Evolutionary conservation across 148 eudicot species (phyloP).

Genomic region (Silene latifolia): DNA sequence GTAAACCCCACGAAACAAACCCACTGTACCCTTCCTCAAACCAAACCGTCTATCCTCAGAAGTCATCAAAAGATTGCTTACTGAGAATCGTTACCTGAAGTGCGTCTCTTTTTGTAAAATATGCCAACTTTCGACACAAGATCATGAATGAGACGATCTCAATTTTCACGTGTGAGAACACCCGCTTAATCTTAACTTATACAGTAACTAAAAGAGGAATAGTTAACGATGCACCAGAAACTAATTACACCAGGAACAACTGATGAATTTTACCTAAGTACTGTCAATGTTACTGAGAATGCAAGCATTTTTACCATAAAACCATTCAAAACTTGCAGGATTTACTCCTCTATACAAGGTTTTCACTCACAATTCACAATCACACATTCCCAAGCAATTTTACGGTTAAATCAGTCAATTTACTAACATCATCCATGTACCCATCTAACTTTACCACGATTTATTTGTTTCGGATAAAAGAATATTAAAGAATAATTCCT

Average conservation of each 20-base stretch:
- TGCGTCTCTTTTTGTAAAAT: too few species aligned
- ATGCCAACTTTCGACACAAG: too few species aligned
- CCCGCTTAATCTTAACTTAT: not conserved
- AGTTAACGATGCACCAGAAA: not conserved
- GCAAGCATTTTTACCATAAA: constrained; percentile 12
- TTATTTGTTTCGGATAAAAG: constrained; percentile 19
- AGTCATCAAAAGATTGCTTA: not conserved
- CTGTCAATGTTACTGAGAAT: not conserved
- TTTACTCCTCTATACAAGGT: constrained; percentile 1
- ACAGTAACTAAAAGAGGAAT: not conserved
- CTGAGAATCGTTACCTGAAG: too few species aligned
- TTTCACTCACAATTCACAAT: constrained; percentile 19
- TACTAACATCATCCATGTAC: constrained; percentile 10
- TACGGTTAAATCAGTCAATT: constrained; percentile 9
- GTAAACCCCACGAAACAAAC: not conserved
- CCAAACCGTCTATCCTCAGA: not conserved
- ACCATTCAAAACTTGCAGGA: constrained; percentile 25
- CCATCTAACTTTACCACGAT: not conserved
- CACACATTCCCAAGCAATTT: not conserved
- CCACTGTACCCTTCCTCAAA: too few species aligned
- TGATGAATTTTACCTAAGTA: not conserved
- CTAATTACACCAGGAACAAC: constrained; percentile 4
- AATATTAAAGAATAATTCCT: constrained; percentile 26
- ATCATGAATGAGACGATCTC: not conserved
- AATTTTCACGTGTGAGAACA: not conserved